A percentile compares a stretch with the other conserved stretches of the same genome.
Evolutionary conservation across 1,139 yeast species (phyloP).

Genomic region (Pichia sp.): DNA sequence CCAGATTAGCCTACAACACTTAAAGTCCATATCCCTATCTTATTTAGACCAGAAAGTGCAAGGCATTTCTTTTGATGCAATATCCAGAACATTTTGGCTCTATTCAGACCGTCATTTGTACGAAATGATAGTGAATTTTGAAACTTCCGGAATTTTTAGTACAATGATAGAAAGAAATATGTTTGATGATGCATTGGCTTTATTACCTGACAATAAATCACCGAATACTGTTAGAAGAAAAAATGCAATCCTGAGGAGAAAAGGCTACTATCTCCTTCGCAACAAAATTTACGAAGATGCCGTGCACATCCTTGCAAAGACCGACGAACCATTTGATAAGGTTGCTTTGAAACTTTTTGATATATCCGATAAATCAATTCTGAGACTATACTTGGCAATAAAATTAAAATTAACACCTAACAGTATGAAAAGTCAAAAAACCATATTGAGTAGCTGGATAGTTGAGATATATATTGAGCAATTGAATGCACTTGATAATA

Average conservation of each 20-base stretch:
- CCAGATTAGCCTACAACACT: conserved; percentile 43
- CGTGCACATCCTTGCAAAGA: conserved; percentile 58
- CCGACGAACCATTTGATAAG: conserved; percentile 67
- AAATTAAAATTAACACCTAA: conserved; percentile 45
- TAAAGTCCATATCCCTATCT: conserved; percentile 17
- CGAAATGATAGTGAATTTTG: conserved; percentile 69
- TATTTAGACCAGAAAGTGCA: conserved; percentile 38
- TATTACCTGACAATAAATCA: conserved; percentile 35
- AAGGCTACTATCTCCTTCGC: conserved; percentile 56
- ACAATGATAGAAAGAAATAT: conserved; percentile 57
- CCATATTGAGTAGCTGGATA: conserved; percentile 78
- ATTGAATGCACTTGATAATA: conserved; percentile 46
- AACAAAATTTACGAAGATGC: conserved; percentile 44
- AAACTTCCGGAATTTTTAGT: conserved; percentile 73
- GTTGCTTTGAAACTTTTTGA: conserved; percentile 64
- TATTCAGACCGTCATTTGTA: conserved; percentile 48
- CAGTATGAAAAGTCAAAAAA: conserved; percentile 47
- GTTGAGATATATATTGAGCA: conserved; percentile 60
- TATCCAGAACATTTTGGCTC: conserved; percentile 57
- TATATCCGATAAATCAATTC: conserved; percentile 37
- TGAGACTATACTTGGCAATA: conserved; percentile 54
- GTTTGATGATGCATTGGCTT: conserved; percentile 62
- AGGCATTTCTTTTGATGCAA: conserved; percentile 60
- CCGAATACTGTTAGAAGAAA: conserved; percentile 37
- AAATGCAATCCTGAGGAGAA: conserved; percentile 56